Evolutionary conservation across 2,329 filamentous ascomycete species (phyloP).

Genomic region (Colletotrichum sp.): DNA sequence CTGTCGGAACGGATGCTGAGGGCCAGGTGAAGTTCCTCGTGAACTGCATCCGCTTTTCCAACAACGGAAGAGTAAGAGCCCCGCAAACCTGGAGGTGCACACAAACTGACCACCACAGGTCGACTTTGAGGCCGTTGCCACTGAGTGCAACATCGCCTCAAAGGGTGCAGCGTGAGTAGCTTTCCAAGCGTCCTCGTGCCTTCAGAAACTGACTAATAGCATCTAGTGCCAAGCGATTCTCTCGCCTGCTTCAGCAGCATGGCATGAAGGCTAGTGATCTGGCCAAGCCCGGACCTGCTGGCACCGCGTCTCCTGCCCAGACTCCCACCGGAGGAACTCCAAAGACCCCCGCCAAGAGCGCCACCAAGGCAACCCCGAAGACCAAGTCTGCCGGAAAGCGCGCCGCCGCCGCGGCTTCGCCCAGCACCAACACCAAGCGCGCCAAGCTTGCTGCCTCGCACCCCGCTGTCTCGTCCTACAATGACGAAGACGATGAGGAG

Average conservation of each 20-base stretch:
- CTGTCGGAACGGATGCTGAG: slow-evolving; percentile 45
- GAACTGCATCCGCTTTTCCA: slow-evolving; percentile 66
- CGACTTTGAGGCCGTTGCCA: slow-evolving; percentile 69
- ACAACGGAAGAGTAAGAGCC: slow-evolving; percentile 60
- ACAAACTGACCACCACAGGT: slow-evolving; percentile 49
- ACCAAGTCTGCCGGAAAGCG: slow-evolving; percentile 18
- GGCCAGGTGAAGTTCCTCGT: slow-evolving; percentile 70
- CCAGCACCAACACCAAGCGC: slow-evolving; percentile 14
- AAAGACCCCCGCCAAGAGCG: slow-evolving; percentile 24
- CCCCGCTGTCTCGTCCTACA: slow-evolving; percentile 7
- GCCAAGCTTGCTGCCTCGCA: slow-evolving; percentile 11
- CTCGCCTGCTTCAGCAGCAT: slow-evolving; percentile 67
- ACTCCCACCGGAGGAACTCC: slow-evolving; percentile 9
- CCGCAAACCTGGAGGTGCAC: background rate
- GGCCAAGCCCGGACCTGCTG: slow-evolving; percentile 16
- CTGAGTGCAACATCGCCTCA: slow-evolving; percentile 65
- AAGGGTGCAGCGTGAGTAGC: slow-evolving; percentile 73
- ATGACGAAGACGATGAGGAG: slow-evolving; percentile 3
- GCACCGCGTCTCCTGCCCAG: slow-evolving; percentile 9
- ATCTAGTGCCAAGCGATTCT: slow-evolving; percentile 69
- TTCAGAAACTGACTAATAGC: background rate
- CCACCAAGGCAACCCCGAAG: slow-evolving; percentile 27
- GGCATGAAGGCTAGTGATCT: slow-evolving; percentile 41
- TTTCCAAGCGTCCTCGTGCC: accelerated
- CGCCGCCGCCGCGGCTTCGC: background rate